phyloP scores from a whole-genome alignment of 2,329 filamentous ascomycete species.

The Fusarium falciforme region DNA sequence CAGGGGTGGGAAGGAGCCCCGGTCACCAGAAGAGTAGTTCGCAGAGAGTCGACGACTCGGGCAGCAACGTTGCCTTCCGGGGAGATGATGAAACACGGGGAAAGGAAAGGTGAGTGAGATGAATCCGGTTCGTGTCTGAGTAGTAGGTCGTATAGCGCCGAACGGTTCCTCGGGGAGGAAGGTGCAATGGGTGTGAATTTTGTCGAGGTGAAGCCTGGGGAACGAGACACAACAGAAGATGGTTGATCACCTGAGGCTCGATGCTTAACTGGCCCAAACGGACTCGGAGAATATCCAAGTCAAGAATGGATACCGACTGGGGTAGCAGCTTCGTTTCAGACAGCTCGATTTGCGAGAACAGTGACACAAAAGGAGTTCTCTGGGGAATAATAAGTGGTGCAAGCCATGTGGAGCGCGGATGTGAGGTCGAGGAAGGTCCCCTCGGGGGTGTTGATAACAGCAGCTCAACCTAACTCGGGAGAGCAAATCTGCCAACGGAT shows the following conservation, averaged over 20 bases:
- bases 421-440: constrained; percentile 8
- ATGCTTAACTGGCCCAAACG: background rate
- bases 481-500: background rate
- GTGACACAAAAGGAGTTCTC: constrained; percentile 3
- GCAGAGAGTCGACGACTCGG: background rate
- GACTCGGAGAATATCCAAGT: constrained; percentile 12
- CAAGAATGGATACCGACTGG: constrained; percentile 1
- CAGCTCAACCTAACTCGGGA: background rate
- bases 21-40: background rate
- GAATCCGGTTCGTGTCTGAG: background rate
- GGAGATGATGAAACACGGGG: background rate
- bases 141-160: background rate
- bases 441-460: constrained; percentile 2
- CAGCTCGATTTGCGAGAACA: constrained; percentile 1
- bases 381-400: constrained; percentile 24
- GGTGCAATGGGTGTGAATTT: background rate
- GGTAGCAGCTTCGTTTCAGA: constrained; percentile 14
- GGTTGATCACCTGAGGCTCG: background rate
- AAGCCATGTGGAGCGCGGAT: constrained; percentile 26
- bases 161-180: background rate
- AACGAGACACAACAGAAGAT: constrained; percentile 1
- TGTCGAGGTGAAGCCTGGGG: background rate
- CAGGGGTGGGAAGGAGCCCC: background rate
- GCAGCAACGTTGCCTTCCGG: background rate
- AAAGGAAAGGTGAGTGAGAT: background rate